These are phyloP conservation scores for Gossypium schwendimanii DNA, from an alignment of 441 rosid genomes.

Conservation along the genomic window DNA sequence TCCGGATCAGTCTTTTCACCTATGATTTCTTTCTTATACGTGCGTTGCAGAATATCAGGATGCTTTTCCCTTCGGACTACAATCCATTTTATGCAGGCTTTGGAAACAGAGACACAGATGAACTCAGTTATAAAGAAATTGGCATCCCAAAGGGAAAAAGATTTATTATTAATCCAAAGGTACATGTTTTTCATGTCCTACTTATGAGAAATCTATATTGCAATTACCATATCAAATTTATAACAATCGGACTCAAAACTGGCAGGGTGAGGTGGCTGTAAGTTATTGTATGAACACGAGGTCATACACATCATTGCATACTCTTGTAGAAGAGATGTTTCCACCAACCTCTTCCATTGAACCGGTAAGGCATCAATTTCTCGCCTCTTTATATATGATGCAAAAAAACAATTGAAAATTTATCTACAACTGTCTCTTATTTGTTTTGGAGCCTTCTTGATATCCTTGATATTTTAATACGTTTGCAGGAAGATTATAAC, in stretches of 20 bases:
- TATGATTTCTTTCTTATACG: background rate
- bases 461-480: background rate
- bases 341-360: conserved; percentile 70
- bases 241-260: conserved; percentile 10
- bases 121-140: conserved; percentile 75
- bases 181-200: conserved; percentile 8
- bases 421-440: background rate
- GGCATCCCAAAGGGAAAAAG: conserved; percentile 89
- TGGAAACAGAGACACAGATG: conserved; percentile 86
- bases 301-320: conserved; percentile 79
- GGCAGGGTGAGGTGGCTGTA: conserved; percentile 85
- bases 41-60: conserved; percentile 65
- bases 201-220: background rate
- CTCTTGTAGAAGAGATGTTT: conserved; percentile 83
- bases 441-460: conserved; percentile 7
- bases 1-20: background rate
- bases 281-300: conserved; percentile 59
- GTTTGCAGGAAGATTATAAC: conserved; percentile 71
- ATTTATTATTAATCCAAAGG: conserved; percentile 88
- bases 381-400: background rate
- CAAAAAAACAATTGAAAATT: background rate
- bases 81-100: conserved; percentile 92
- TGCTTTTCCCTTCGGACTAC: conserved; percentile 72
- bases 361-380: conserved; percentile 42
- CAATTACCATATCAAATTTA: background rate